Evolutionary conservation across 495 filamentous ascomycete species (phyloP).

Genomic region (Parmelia sp.): DNA sequence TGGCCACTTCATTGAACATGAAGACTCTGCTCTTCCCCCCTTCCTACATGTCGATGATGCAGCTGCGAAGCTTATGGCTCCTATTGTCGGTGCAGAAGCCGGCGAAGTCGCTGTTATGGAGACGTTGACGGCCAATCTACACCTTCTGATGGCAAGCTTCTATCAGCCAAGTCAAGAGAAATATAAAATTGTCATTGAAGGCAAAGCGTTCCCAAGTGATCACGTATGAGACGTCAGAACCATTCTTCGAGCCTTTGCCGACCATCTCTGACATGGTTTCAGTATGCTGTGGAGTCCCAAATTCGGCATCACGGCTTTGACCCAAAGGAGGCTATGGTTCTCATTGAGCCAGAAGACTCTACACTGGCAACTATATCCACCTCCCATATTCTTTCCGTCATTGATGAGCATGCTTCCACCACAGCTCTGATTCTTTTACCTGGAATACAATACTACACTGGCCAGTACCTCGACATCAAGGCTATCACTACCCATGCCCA

Average conservation of each 20-base stretch:
- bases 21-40: conserved; percentile 64
- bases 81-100: conserved; percentile 73
- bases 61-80: conserved; percentile 66
- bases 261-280: conserved; percentile 1
- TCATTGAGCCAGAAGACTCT: conserved; percentile 57
- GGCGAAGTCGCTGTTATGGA: conserved; percentile 91
- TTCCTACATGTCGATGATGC: conserved; percentile 77
- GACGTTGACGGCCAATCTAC: conserved; percentile 85
- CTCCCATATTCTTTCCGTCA: conserved; percentile 64
- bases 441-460: conserved; percentile 92
- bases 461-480: conserved; percentile 81
- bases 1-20: conserved; percentile 82
- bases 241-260: not conserved
- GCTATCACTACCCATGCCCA: conserved; percentile 79
- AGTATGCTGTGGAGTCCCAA: conserved; percentile 88
- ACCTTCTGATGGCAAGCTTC: conserved; percentile 86
- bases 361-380: conserved; percentile 56
- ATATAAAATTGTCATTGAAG: conserved; percentile 89
- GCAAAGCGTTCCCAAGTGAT: conserved; percentile 91
- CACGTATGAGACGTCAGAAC: conserved; percentile 47
- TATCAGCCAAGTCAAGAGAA: conserved; percentile 69
- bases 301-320: conserved; percentile 69
- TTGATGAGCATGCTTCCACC: conserved; percentile 65
- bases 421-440: conserved; percentile 81
- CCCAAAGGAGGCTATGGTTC: conserved; percentile 64